Conservation (phyloP, 805 yeast genomes). For the Pichia gijzeniarum region DNA sequence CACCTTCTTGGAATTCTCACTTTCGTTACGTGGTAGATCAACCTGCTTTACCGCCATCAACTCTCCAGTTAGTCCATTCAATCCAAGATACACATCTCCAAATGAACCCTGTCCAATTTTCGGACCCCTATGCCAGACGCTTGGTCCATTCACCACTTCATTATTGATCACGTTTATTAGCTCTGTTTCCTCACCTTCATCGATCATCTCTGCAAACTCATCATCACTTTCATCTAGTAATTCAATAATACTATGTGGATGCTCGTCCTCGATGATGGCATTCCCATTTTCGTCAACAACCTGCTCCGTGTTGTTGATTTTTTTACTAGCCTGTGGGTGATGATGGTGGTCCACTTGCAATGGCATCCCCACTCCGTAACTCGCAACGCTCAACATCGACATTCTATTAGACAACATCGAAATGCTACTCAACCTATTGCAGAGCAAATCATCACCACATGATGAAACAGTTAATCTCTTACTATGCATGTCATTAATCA, state of each 20-base stretch:
- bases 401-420: conserved; percentile 16
- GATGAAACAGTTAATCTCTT: conserved; percentile 2
- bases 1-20: conserved; percentile 25
- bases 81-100: conserved; percentile 88
- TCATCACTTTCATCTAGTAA: conserved; percentile 37
- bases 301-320: conserved; percentile 22
- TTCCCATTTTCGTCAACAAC: conserved; percentile 1
- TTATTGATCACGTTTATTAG: conserved; percentile 30
- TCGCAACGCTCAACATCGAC: conserved; percentile 25
- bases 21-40: conserved; percentile 44
- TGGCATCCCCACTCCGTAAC: conserved; percentile 26
- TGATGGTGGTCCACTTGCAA: conserved; percentile 41
- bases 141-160: conserved; percentile 52
- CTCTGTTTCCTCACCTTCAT: conserved; percentile 28
- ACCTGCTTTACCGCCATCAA: conserved; percentile 97
- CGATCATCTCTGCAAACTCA: conserved; percentile 20
- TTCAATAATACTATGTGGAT: conserved; percentile 40
- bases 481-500: conserved; percentile 15
- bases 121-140: conserved; percentile 89
- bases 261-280: conserved; percentile 9
- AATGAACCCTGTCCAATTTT: conserved; percentile 92
- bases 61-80: conserved; percentile 90
- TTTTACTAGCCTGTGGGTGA: conserved; percentile 32
- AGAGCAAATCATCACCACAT: conserved; percentile 18
- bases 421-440: conserved; percentile 16